Base-by-base conservation (phyloP, 75 land plant species). In the Picea glauca region DNA sequence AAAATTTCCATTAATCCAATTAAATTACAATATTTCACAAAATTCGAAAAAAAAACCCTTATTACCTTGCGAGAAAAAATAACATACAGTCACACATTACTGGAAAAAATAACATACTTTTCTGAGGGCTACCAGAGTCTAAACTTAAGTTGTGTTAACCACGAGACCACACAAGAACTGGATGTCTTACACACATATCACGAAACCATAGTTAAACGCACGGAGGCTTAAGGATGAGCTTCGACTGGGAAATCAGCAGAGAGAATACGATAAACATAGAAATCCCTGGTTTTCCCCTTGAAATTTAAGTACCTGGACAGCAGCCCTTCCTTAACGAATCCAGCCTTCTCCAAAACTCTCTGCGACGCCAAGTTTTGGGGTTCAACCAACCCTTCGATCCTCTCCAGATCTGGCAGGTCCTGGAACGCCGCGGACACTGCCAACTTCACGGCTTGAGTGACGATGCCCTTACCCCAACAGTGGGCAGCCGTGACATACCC, bases 401-500 rank as follows among this genome's bases (percentile, higher is more conserved):
- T 77, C 79, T 73, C 82, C 62, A 89, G 1, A 11, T 66, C 81
- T 0, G 79, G 75, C 77, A 85, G 67, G 21, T 86, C 88, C 56
- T 40, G 58, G 58, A 94, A 90, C 54, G 78, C 85, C 8, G 50
- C 12, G 4, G 81, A 35, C 13, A 89, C 72, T 31, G 76, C 94
- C 84, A 79, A 8, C 76, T 74, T 82, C 75, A 94, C 85, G 21
- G 94, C 97, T 21, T 15, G 15, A 0, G 97, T 87, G 35, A 40
- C 89, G 33, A 90, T 68, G 67, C 94, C 97, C 62, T 82, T 82
- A 2, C 92, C 90, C 97, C 97, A 94, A 58, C 86, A 78, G 66
- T 77, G 59, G 50, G n/a, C 43, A 3, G 82, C 88, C 38, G 80
- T 9, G 0, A 78, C 83, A 77, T 88, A 92, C 17, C 92, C 86